Evolutionary conservation across 2,329 filamentous ascomycete species (phyloP).

Genomic region (Thermomyces lanuginosus): DNA sequence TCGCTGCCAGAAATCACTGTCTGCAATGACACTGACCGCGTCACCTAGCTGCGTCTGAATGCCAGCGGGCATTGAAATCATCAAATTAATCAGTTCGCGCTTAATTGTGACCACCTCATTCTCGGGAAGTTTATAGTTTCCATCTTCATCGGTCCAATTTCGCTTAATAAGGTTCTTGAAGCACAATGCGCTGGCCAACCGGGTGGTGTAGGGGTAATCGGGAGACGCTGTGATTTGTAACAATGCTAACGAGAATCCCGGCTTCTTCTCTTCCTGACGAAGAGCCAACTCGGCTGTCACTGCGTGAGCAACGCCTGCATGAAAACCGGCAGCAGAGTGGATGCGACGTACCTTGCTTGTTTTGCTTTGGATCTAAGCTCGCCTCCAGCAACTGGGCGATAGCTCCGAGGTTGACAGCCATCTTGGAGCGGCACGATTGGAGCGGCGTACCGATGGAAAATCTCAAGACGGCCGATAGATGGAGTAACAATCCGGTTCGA

Average conservation of each 20-base stretch:
- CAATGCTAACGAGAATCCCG: constrained; percentile 72
- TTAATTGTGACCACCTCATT: constrained; percentile 86
- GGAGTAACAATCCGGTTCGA: too few species aligned
- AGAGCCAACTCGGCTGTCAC: constrained; percentile 62
- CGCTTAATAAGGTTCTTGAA: constrained; percentile 98
- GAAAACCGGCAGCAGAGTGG: neutral
- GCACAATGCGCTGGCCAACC: constrained; percentile 74
- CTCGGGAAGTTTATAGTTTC: constrained; percentile 70
- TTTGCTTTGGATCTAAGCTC: constrained; percentile 72
- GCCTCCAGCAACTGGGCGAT: constrained; percentile 76
- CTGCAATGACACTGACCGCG: constrained; percentile 90
- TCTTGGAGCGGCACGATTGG: constrained; percentile 18
- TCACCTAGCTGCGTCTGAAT: constrained; percentile 92
- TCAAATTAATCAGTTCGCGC: constrained; percentile 82
- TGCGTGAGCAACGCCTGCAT: constrained; percentile 2
- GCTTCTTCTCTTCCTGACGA: constrained; percentile 61
- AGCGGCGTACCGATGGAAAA: neutral
- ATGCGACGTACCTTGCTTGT: constrained; percentile 65
- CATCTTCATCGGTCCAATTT: constrained; percentile 92
- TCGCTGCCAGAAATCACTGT: constrained; percentile 89
- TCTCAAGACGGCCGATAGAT: too few species aligned
- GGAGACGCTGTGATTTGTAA: constrained; percentile 78
- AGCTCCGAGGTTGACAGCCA: constrained; percentile 45
- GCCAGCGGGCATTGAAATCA: constrained; percentile 76
- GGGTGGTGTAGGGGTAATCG: constrained; percentile 55